Percentiles rank a stretch among this genome's conserved stretches.
Conservation (phyloP, 2,329 filamentous ascomycete species). For the Torrubiellomyces zombiae region DNA sequence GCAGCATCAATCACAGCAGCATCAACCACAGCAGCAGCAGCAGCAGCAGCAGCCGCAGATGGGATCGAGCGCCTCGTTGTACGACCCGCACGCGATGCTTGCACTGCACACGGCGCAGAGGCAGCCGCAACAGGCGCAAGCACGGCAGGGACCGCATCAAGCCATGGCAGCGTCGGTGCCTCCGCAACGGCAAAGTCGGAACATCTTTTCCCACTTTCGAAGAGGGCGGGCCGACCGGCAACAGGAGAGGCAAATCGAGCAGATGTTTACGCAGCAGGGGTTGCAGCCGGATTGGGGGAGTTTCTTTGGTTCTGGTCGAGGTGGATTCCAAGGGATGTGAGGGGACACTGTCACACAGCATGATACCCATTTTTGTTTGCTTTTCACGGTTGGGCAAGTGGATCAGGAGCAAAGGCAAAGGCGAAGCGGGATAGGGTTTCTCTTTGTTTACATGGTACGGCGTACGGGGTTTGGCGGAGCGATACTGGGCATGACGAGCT, state of each 20-base stretch:
- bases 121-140: slow-evolving; percentile 4
- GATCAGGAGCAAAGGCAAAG: no score
- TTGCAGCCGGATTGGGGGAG: slow-evolving; percentile 29
- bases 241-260: slow-evolving; percentile 26
- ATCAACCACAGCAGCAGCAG: no score
- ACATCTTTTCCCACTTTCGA: slow-evolving; percentile 10
- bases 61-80: slow-evolving; percentile 26
- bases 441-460: no score
- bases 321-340: slow-evolving; percentile 26
- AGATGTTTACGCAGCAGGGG: slow-evolving; percentile 30
- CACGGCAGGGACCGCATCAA: slow-evolving; percentile 5
- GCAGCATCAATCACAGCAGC: slow-evolving; percentile 25
- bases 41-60: slow-evolving; percentile 24
- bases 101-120: slow-evolving; percentile 16
- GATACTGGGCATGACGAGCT: no score
- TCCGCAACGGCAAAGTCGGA: slow-evolving; percentile 12
- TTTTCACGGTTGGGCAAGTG: slow-evolving; percentile 5
- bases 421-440: no score
- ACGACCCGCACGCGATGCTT: slow-evolving; percentile 25
- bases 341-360: slow-evolving; percentile 11
- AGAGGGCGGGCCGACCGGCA: slow-evolving; percentile 11
- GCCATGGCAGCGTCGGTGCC: slow-evolving; percentile 12
- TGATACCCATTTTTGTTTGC: slow-evolving; percentile 21
- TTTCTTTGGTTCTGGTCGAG: slow-evolving; percentile 26
- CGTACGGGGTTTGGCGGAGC: no score